Conservation (phyloP, 1,284 basidiomycete genomes). For the Amylostereum chailletii region DNA sequence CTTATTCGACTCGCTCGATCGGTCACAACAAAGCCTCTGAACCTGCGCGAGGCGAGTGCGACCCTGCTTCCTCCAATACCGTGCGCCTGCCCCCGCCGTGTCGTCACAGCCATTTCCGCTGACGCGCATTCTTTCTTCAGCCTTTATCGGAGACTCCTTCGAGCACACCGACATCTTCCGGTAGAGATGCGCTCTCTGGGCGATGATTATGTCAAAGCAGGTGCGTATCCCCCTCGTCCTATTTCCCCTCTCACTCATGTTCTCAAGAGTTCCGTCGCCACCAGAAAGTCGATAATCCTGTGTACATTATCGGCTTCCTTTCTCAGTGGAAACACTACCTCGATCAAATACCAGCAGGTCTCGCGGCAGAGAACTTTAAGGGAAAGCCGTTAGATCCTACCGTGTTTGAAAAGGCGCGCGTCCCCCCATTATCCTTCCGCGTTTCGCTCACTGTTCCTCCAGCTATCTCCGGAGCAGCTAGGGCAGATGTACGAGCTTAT, state of each 20-base stretch:
- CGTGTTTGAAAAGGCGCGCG: slow-evolving; percentile 69
- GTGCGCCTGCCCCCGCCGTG: slow-evolving; percentile 32
- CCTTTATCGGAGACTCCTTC: slow-evolving; percentile 73
- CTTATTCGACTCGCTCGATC: slow-evolving; percentile 53
- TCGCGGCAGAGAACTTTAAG: slow-evolving; percentile 37
- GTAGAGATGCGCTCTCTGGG: slow-evolving; percentile 80
- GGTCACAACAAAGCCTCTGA: slow-evolving; percentile 52
- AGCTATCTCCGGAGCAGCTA: slow-evolving; percentile 90
- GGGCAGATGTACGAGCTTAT: slow-evolving; percentile 90
- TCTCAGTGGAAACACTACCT: slow-evolving; percentile 91
- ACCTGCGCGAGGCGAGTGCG: slow-evolving; percentile 56
- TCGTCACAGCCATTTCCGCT: background rate
- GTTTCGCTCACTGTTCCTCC: background rate
- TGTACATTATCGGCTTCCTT: slow-evolving; percentile 87
- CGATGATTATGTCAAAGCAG: slow-evolving; percentile 83
- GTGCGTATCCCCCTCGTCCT: slow-evolving; percentile 26
- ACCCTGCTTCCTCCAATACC: slow-evolving; percentile 77
- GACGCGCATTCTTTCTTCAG: slow-evolving; percentile 27
- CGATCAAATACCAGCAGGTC: slow-evolving; percentile 52
- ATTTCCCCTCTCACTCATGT: no score
- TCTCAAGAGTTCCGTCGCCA: slow-evolving; percentile 79
- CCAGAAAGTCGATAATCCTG: slow-evolving; percentile 70
- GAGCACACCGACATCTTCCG: slow-evolving; percentile 71
- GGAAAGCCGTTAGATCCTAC: slow-evolving; percentile 72
- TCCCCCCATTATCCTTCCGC: background rate